Percentiles rank a stretch among this genome's conserved stretches.
These are phyloP conservation scores for Podila clonocystis DNA, from an alignment of 192 early-diverging fungal species.

Conservation along the genomic window DNA sequence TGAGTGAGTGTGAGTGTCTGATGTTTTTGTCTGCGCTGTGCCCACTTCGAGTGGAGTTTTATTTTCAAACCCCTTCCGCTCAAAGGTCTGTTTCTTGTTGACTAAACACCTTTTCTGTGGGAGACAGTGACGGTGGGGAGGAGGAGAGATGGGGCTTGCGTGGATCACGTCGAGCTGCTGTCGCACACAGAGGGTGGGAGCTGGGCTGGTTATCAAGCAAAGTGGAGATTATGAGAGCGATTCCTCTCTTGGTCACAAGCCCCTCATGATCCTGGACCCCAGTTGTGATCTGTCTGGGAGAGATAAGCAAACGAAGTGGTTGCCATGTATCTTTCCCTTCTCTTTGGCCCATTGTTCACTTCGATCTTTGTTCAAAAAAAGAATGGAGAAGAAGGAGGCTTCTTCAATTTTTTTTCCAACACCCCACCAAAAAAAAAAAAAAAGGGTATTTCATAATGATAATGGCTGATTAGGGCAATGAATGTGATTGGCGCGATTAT, in stretches of 20 bases:
- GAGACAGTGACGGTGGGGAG: no score
- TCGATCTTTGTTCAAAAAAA: background rate
- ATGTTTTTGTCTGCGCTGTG: background rate
- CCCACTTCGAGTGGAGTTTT: no score
- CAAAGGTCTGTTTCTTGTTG: no score
- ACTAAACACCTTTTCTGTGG: background rate
- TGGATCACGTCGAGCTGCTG: no score
- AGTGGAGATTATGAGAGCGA: no score
- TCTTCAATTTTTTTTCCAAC: conserved; percentile 1
- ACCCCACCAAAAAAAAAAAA: no score
- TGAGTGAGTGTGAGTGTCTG: background rate
- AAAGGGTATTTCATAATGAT: background rate
- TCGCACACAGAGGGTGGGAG: no score
- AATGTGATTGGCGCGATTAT: conserved; percentile 48
- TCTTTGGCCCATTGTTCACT: background rate
- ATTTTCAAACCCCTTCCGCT: conserved; percentile 1
- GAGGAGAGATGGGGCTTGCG: no score
- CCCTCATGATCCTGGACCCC: background rate
- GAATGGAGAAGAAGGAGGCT: background rate
- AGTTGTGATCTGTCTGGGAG: no score
- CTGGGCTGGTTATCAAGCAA: no score
- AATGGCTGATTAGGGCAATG: conserved; percentile 38
- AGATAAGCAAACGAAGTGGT: background rate
- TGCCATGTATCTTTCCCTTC: no score
- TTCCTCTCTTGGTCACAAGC: no score